Percentiles rank a stretch among this genome's conserved stretches.
phyloP scores from a whole-genome alignment of 805 yeast genomes.

The Suhomyces sp. region DNA sequence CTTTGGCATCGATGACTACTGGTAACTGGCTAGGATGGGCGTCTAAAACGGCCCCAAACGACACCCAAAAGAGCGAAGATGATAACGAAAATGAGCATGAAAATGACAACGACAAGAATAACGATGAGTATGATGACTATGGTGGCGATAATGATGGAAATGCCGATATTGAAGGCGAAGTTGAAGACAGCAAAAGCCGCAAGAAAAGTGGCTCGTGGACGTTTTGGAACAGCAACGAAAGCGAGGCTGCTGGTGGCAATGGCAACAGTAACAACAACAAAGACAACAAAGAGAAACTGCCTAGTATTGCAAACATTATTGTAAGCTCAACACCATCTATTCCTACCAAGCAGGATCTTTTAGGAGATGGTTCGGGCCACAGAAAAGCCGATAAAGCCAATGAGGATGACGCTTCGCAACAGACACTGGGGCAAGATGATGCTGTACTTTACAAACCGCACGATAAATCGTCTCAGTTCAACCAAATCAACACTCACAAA shows the following conservation, averaged over 20 bases:
- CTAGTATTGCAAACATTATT: conserved; percentile 24
- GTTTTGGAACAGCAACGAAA: conserved; percentile 30
- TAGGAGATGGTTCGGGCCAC: background rate
- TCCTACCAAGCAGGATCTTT: conserved; percentile 16
- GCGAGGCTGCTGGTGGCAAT: conserved; percentile 4
- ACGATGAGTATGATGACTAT: conserved; percentile 22
- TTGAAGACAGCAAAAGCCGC: conserved; percentile 20
- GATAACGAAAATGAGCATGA: conserved; percentile 16
- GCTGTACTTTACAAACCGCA: conserved; percentile 46
- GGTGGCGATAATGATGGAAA: conserved; percentile 13
- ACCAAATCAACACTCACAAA: conserved; percentile 42
- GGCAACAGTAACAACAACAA: conserved; percentile 6
- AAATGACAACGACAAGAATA: conserved; percentile 16
- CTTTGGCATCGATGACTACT: conserved; percentile 22
- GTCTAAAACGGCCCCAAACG: conserved; percentile 17
- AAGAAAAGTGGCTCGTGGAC: conserved; percentile 32
- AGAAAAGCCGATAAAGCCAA: background rate
- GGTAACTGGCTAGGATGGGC: conserved; percentile 30
- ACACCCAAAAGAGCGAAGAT: conserved; percentile 7
- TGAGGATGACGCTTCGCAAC: conserved; percentile 1
- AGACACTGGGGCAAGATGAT: conserved; percentile 24
- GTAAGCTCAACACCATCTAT: conserved; percentile 30
- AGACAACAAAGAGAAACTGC: conserved; percentile 9
- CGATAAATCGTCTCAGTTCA: conserved; percentile 37
- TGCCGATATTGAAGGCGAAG: conserved; percentile 28